Conservation (phyloP, 306 rosid genomes). For the Gynostemma pentaphyllum region DNA sequence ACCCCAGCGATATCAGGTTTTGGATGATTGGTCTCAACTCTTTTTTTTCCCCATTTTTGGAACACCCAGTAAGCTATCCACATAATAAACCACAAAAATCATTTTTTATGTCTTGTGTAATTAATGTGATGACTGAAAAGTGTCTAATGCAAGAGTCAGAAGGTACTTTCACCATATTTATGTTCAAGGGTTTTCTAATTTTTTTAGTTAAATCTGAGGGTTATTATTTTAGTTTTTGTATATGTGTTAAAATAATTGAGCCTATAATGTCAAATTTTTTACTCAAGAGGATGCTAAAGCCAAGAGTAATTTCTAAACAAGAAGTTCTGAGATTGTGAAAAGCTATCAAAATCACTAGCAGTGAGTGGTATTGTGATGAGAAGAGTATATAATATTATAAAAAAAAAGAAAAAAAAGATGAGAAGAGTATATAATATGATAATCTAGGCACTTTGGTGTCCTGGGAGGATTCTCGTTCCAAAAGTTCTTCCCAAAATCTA, state of each 20-base stretch:
- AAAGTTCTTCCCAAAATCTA: not conserved
- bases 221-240: not conserved
- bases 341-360: not conserved
- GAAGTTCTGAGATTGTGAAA: not conserved
- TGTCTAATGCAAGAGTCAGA: not conserved
- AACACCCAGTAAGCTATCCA: not conserved
- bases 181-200: not conserved
- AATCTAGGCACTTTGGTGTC: not conserved
- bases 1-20: conserved; percentile 97
- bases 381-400: not conserved
- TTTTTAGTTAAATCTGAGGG: not conserved
- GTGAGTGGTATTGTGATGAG: not conserved
- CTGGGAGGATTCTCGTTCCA: not conserved
- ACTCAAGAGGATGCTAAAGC: conserved; percentile 1
- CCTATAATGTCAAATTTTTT: not conserved
- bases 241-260: not conserved
- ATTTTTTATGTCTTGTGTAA: not conserved
- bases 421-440: not conserved
- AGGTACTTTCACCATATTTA: not conserved
- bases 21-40: not conserved
- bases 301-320: not conserved
- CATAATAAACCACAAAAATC: not conserved
- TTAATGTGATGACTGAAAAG: not conserved
- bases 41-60: not conserved
- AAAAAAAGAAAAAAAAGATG: no score